Evolutionary conservation across 2,329 filamentous ascomycete species (phyloP).

Genomic region (Aureobasidium sp.): DNA sequence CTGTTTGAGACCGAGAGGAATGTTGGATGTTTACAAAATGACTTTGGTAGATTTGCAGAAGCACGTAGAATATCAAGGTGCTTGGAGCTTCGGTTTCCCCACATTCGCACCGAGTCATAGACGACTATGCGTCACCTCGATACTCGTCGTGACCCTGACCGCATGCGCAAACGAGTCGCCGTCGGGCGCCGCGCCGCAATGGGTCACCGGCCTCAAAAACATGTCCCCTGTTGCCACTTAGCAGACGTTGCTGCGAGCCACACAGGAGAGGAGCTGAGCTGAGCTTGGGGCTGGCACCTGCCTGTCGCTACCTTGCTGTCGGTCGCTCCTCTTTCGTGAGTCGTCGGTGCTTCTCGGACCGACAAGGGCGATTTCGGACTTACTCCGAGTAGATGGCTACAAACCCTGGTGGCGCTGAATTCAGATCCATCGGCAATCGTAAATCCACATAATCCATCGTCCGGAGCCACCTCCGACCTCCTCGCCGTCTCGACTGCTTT

Average conservation of each 20-base stretch:
- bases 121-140: neutral
- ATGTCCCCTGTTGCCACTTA: neutral
- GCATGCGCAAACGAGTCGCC: neutral
- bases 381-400: neutral
- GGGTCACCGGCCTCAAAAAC: neutral
- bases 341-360: neutral
- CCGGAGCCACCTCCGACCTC: neutral
- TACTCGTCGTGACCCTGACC: neutral
- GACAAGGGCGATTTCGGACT: neutral
- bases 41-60: neutral
- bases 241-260: neutral
- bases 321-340: neutral
- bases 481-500: neutral
- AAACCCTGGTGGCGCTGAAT: neutral
- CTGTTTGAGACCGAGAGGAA: too few relatives aligned
- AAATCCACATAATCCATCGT: neutral
- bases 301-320: neutral
- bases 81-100: neutral
- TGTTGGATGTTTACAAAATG: neutral
- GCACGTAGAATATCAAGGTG: neutral
- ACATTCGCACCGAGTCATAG: conserved; percentile 1
- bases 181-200: neutral
- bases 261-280: neutral
- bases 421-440: neutral
- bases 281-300: neutral